Evolutionary conservation across 257 asterid genomes (phyloP).

Genomic region (Forsythia suspensa): DNA sequence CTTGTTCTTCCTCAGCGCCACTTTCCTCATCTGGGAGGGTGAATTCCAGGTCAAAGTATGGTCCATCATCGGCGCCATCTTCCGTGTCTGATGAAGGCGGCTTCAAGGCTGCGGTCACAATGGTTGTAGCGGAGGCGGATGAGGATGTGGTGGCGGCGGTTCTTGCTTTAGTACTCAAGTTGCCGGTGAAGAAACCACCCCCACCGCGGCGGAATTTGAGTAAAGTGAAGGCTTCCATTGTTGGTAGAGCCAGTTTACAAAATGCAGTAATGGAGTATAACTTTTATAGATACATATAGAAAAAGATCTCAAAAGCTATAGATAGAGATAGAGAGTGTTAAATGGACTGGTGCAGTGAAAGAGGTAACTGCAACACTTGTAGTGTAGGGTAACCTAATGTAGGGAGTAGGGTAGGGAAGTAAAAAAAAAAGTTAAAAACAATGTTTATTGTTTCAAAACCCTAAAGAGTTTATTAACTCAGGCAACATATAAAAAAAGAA

Average conservation of each 20-base stretch:
- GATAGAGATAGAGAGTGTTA: not conserved
- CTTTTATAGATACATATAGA: not conserved
- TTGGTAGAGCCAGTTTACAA: slow-evolving; percentile 44
- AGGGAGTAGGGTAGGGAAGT: not conserved
- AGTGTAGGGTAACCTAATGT: not conserved
- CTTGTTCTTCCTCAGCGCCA: not conserved
- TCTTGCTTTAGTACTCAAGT: not conserved
- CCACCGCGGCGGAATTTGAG: slow-evolving; percentile 45
- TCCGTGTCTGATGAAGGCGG: slow-evolving; percentile 30
- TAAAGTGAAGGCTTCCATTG: slow-evolving; percentile 48
- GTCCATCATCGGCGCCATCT: slow-evolving; percentile 30
- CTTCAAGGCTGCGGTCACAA: slow-evolving; percentile 8
- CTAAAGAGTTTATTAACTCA: too few relatives aligned
- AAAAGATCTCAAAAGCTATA: not conserved
- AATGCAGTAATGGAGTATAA: not conserved
- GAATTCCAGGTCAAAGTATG: slow-evolving; percentile 45
- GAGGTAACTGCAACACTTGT: not conserved
- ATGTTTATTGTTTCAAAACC: too few relatives aligned
- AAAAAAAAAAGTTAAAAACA: too few relatives aligned
- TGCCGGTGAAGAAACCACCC: not conserved
- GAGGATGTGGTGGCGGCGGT: slow-evolving; percentile 4
- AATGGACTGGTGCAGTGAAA: not conserved
- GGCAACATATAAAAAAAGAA: too few relatives aligned
- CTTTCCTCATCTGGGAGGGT: slow-evolving; percentile 24
- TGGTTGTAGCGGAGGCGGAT: not conserved